Evolutionary conservation across 1,139 yeast species (phyloP), one percentile per base, ranked within the genome.

Genomic region (Candida buenavistaensis): DNA sequence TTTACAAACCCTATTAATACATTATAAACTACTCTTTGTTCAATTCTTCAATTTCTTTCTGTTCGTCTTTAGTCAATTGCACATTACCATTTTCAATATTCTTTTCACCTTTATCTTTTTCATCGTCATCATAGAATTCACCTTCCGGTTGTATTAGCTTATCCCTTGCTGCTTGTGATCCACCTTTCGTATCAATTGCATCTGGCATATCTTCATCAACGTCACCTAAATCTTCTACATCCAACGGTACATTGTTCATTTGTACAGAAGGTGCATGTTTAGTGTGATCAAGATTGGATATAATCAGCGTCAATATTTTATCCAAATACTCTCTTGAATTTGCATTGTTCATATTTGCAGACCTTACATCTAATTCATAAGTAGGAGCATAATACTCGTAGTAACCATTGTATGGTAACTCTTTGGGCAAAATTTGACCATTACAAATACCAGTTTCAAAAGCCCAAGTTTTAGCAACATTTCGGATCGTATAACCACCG

Each of bases 401-500:
- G 66, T 92, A 92, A 59, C 92, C 97, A 59, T 90, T 90, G 68
- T 88, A 90, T 4, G 97, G 97, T 50, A 90, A 74, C 54, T 90
- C 96, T 9, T 80, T 71, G 20, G 90, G 95, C 44, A 90, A 68
- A 20, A 80, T 60, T 40, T 82, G 86, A 51, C 88, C 86, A 53
- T 88, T 90, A 47, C 90, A 70, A 38, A 92, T 67, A 12, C 97
- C 96, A 3, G 96, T 82, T 63, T 92, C 98, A 56, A 77, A 90
- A 26, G 96, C 82, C 98, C 98, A 92, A 5, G 96, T 82, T 51
- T 97, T 73, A 19, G 96, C 90, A 28, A 92, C 98, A 58, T 92
- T 92, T 59, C 97, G 76, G 83, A 92, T 92, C n/a, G 97, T 92
- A 62, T 92, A 92, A 21, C 98, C 98, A 37, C 99, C 98, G 22